Evolutionary conservation across 306 rosid genomes (phyloP).

Genomic region (Rubus idaeus): DNA sequence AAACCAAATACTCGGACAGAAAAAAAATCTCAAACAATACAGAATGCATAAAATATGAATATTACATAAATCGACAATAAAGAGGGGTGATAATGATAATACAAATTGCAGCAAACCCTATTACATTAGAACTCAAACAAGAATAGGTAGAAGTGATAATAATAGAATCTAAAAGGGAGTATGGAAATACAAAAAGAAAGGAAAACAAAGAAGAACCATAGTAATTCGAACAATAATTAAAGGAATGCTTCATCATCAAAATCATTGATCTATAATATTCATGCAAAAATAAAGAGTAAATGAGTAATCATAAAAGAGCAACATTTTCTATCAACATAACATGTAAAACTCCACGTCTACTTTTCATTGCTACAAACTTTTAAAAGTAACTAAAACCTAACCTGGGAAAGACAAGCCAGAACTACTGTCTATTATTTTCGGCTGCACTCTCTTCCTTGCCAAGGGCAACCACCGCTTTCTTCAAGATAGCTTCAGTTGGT

Average conservation of each 20-base stretch:
- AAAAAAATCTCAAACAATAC: background rate
- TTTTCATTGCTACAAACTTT: background rate
- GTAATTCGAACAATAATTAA: background rate
- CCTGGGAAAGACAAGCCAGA: slow-evolving; percentile 3
- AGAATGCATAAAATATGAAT: background rate
- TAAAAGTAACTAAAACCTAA: background rate
- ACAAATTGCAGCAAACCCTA: background rate
- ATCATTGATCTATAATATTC: background rate
- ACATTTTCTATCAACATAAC: background rate
- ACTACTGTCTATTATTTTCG: slow-evolving; percentile 54
- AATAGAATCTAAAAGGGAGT: background rate
- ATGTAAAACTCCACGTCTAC: background rate
- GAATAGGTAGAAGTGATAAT: background rate
- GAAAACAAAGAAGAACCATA: background rate
- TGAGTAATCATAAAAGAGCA: background rate
- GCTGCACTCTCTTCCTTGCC: slow-evolving; percentile 82
- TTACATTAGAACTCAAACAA: background rate
- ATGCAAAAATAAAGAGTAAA: background rate
- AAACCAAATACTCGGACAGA: background rate
- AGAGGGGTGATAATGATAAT: too few species aligned
- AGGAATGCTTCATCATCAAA: background rate
- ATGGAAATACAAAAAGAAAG: background rate
- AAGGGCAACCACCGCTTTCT: slow-evolving; percentile 70
- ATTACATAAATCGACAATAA: background rate
- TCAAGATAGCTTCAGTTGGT: slow-evolving; percentile 74